These are phyloP conservation scores for Calocera cornea DNA, from an alignment of 768 basidiomycete genomes.

Conservation along the genomic window DNA sequence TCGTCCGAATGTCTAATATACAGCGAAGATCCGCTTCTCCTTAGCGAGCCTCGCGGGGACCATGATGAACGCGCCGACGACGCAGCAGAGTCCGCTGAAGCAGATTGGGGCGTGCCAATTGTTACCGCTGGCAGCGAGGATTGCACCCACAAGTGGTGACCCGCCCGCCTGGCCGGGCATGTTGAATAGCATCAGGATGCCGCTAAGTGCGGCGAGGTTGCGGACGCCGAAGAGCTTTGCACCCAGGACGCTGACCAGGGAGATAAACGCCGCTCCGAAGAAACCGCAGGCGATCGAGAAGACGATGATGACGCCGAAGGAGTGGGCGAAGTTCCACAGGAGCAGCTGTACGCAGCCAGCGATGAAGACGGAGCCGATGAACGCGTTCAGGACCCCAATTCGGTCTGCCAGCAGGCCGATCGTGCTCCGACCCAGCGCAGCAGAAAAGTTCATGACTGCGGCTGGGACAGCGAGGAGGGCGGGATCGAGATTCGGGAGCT, in stretches of 20 bases:
- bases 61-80: neutral
- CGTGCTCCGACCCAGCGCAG: conserved; percentile 23
- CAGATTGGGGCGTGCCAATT: conserved; percentile 24
- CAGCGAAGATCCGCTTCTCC: neutral
- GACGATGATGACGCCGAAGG: conserved; percentile 23
- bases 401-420: conserved; percentile 29
- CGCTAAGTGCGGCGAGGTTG: conserved; percentile 11
- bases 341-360: conserved; percentile 29
- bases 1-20: neutral
- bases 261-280: conserved; percentile 27
- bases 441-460: conserved; percentile 20
- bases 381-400: conserved; percentile 30
- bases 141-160: conserved; percentile 24
- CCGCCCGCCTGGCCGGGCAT: conserved; percentile 22
- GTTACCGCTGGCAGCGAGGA: conserved; percentile 22
- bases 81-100: conserved; percentile 18
- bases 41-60: neutral
- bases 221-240: conserved; percentile 18
- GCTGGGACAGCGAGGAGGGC: conserved; percentile 14
- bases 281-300: conserved; percentile 26
- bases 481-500: conserved; percentile 13
- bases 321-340: conserved; percentile 29
- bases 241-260: conserved; percentile 26
- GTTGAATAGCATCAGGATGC: conserved; percentile 11
- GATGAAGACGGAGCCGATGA: conserved; percentile 25